A percentile compares a stretch with the other conserved stretches of the same genome.
phyloP scores from a whole-genome alignment of 371 early-diverging fungal genomes.

The Mucor irregularis region DNA sequence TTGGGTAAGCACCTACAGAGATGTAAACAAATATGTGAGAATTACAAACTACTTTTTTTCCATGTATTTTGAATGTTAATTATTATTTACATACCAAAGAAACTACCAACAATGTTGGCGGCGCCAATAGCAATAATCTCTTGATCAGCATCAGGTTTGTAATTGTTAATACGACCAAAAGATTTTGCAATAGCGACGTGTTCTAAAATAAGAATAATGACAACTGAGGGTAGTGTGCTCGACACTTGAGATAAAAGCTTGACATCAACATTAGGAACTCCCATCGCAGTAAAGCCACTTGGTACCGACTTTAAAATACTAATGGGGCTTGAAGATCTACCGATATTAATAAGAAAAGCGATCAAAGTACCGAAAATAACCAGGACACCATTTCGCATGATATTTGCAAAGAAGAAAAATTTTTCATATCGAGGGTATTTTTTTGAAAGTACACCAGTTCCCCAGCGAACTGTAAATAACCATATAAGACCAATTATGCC shows the following conservation, averaged over 20 bases:
- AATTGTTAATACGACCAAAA: conserved; percentile 69
- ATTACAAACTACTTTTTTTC: not conserved
- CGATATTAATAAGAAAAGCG: conserved; percentile 36
- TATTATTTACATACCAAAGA: conserved; percentile 70
- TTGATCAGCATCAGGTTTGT: conserved; percentile 65
- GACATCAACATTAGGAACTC: conserved; percentile 45
- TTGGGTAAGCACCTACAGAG: conserved; percentile 69
- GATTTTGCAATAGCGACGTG: conserved; percentile 76
- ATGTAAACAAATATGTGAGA: not conserved
- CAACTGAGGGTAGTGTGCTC: conserved; percentile 58
- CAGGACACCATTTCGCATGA: conserved; percentile 48
- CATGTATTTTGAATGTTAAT: not conserved
- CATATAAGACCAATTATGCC: conserved; percentile 43
- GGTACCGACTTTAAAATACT: conserved; percentile 69
- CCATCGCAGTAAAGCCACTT: conserved; percentile 62
- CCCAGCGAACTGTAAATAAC: conserved; percentile 41
- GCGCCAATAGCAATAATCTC: conserved; percentile 86
- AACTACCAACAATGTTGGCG: conserved; percentile 76
- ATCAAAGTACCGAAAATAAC: conserved; percentile 47
- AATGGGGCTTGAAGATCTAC: conserved; percentile 27
- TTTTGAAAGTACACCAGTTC: conserved; percentile 23
- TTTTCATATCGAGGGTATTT: conserved; percentile 35
- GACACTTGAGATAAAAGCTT: conserved; percentile 41
- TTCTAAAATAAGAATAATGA: conserved; percentile 76
- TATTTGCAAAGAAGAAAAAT: conserved; percentile 43